Evolutionary conservation across 1,284 basidiomycete species (phyloP).

Genomic region (Cutaneotrichosporon daszewskae): DNA sequence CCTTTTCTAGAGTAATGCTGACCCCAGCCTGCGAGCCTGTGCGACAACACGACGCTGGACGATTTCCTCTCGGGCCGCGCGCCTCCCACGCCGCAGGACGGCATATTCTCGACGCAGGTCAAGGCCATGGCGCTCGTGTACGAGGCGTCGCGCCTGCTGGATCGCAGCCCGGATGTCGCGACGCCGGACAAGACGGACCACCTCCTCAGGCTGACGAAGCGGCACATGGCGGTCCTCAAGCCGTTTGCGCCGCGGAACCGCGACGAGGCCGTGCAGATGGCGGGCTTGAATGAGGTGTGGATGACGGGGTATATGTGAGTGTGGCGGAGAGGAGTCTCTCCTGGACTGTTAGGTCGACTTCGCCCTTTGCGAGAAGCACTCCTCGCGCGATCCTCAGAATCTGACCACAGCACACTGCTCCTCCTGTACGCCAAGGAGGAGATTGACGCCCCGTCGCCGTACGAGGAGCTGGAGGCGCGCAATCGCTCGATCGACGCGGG

Average conservation of each 20-base stretch:
- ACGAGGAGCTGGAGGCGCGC: constrained; percentile 16
- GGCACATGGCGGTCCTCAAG: constrained; percentile 22
- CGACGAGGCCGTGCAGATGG: constrained; percentile 10
- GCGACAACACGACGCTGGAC: constrained; percentile 22
- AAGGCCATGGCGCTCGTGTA: constrained; percentile 27
- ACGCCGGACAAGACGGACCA: constrained; percentile 16
- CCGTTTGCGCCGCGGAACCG: constrained; percentile 7
- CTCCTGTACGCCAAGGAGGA: constrained; percentile 27
- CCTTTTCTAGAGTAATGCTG: background rate
- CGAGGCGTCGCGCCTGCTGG: constrained; percentile 9
- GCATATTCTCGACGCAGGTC: constrained; percentile 12
- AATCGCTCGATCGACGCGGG: constrained; percentile 21
- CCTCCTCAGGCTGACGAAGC: constrained; percentile 18
- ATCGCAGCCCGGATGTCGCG: constrained; percentile 4
- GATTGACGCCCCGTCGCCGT: constrained; percentile 16
- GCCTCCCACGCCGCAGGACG: constrained; percentile 13
- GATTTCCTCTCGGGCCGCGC: constrained; percentile 19
- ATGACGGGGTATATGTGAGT: constrained; percentile 13
- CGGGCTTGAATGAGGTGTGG: constrained; percentile 20
- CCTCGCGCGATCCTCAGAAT: background rate
- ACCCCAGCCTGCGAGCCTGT: constrained; percentile 14
- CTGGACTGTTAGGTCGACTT: too few species aligned
- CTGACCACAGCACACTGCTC: constrained; percentile 9
- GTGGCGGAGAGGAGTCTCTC: too few species aligned
- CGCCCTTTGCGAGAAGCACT: too few species aligned